phyloP scores from a whole-genome alignment of 2,329 filamentous ascomycete species.

The Fusarium sp. region DNA sequence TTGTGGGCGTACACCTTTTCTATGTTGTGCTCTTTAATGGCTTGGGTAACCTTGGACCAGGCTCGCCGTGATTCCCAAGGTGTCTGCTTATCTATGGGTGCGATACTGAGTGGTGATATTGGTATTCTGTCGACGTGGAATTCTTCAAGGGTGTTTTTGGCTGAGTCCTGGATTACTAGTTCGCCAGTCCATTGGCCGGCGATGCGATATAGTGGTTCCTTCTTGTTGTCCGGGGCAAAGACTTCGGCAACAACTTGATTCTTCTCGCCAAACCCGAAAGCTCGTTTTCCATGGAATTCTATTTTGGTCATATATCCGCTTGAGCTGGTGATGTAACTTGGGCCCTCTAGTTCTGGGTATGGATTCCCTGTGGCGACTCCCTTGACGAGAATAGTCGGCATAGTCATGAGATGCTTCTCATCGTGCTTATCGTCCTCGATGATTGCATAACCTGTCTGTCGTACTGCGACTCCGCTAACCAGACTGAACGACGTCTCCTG shows the following conservation, averaged over 20 bases:
- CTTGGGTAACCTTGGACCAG: constrained; percentile 80
- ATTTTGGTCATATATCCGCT: constrained; percentile 22
- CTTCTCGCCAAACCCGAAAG: constrained; percentile 14
- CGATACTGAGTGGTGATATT: not conserved
- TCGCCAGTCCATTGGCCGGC: constrained; percentile 4
- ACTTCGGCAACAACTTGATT: constrained; percentile 16
- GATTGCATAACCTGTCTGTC: constrained; percentile 16
- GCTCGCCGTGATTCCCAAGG: constrained; percentile 82
- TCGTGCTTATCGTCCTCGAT: constrained; percentile 15
- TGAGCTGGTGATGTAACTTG: constrained; percentile 18
- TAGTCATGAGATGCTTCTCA: constrained; percentile 18
- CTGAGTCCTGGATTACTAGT: constrained; percentile 1
- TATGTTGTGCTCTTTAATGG: constrained; percentile 78
- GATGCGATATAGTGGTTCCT: constrained; percentile 11
- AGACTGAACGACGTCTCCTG: constrained; percentile 26
- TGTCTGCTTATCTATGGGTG: constrained; percentile 73
- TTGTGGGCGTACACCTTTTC: constrained; percentile 78
- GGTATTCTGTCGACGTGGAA: constrained; percentile 17
- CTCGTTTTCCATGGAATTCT: constrained; percentile 10
- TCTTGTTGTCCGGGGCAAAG: not conserved
- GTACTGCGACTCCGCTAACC: constrained; percentile 13
- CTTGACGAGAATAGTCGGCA: constrained; percentile 24
- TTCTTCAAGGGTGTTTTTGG: not conserved
- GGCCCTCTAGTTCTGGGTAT: constrained; percentile 14
- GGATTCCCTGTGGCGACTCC: constrained; percentile 11